Base-by-base conservation (phyloP, 768 basidiomycete genomes). In the Suillus subalutaceus region DNA sequence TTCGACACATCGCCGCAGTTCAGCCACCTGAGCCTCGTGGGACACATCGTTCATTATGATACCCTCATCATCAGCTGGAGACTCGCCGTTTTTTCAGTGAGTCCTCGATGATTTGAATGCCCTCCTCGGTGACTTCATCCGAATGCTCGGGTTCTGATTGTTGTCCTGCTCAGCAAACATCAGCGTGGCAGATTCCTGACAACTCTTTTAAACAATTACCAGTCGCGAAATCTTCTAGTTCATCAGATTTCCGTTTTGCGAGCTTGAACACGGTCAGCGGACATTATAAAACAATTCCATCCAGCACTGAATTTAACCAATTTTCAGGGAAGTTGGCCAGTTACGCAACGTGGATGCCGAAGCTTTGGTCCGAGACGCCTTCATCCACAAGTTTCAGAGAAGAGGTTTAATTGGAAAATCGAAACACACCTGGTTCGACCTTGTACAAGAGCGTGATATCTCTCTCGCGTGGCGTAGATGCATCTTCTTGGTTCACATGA, bases 251-350 rank as follows among this genome's bases (percentile, higher is more conserved):
- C 32, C 90, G 84, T 78, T 91, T 92, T n/a, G 93, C 96, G 56
- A 94, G 86, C 94, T 94, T 73, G 26, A 61, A 67, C 30, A 35
- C 4, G 41, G 46, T 50, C 56, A 59, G 46, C 61, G 5, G 30
- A 64, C 3, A 26, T 13, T 1, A 0, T 40, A 38, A 9, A 18
- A 41, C 3, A 56, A 13, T 35, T 44, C n/a, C 18, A 59, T 13
- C 2, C 50, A 9, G 23, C 13, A 68, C 82, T 65, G 59, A 93
- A 91, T 83, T 91, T 93, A 66, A 99, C 86, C 13, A 99, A 69
- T 89, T 91, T 67, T 96, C 93, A 0, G 97, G 97, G 78, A 99
- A 99, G 77, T 98, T 96, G 4, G 97, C 97, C n/a, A 99, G 82
- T 74, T 95, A 86, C 0, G 97, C 97, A 18, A 99, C 97, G 71